Percentiles rank a stretch among this genome's conserved stretches.
Evolutionary conservation across 192 early-diverging fungal genomes (phyloP).

Genomic region (Linderina pennispora): DNA sequence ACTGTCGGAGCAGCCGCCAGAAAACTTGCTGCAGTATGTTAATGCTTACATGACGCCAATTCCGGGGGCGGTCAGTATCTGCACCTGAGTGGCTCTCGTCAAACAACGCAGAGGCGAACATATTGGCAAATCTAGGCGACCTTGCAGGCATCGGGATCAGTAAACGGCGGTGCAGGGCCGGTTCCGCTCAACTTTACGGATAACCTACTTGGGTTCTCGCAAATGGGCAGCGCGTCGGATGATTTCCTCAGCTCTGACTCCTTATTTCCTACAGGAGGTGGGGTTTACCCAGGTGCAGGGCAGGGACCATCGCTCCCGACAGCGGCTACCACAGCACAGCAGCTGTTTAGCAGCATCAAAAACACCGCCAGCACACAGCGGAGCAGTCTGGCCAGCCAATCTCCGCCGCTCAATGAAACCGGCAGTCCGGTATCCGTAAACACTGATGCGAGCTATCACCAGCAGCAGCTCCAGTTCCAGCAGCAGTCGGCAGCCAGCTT

Average conservation of each 20-base stretch:
- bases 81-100: slow-evolving; percentile 14
- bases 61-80: slow-evolving; percentile 3
- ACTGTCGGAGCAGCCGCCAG: slow-evolving; percentile 13
- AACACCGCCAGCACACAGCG: neutral
- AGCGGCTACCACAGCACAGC: neutral
- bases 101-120: slow-evolving; percentile 28
- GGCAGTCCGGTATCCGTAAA: too few species aligned
- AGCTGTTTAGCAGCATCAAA: neutral
- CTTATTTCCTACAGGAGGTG: slow-evolving; percentile 1
- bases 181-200: slow-evolving; percentile 23
- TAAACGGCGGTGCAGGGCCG: slow-evolving; percentile 10
- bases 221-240: slow-evolving; percentile 3
- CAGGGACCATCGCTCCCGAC: slow-evolving; percentile 6
- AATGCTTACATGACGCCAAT: slow-evolving; percentile 38
- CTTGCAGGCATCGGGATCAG: slow-evolving; percentile 8
- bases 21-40: slow-evolving; percentile 24
- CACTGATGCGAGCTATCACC: too few species aligned
- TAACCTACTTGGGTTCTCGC: neutral
- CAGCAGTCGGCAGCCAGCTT: too few species aligned
- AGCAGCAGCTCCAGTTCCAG: too few species aligned
- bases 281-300: neutral
- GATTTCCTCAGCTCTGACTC: slow-evolving; percentile 10
- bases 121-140: slow-evolving; percentile 36
- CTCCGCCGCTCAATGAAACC: too few species aligned
- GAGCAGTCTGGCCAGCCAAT: neutral